Evolutionary conservation across 192 early-diverging fungal species (phyloP).

Genomic region (Backusella liffmaniae): DNA sequence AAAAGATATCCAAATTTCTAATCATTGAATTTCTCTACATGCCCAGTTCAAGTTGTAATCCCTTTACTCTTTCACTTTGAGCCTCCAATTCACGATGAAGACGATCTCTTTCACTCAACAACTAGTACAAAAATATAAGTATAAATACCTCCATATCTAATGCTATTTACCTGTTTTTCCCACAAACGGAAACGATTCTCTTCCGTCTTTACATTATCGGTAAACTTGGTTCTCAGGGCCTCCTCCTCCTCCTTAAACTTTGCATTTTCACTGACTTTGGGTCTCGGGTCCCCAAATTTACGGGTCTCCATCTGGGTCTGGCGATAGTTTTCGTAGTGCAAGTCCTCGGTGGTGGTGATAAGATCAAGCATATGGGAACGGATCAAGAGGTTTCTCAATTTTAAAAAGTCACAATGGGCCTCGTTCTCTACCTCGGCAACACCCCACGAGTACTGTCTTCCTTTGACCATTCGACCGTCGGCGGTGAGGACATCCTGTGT

Average conservation of each 20-base stretch:
- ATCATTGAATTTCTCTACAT: neutral
- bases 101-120: slow-evolving; percentile 90
- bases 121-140: slow-evolving; percentile 15
- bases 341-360: slow-evolving; percentile 89
- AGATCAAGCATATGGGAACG: slow-evolving; percentile 97
- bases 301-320: slow-evolving; percentile 83
- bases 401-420: slow-evolving; percentile 96
- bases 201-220: slow-evolving; percentile 95
- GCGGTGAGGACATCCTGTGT: slow-evolving; percentile 79
- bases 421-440: slow-evolving; percentile 99
- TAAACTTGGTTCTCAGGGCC: slow-evolving; percentile 90
- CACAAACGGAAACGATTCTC: slow-evolving; percentile 97
- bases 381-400: slow-evolving; percentile 94
- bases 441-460: slow-evolving; percentile 97
- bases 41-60: slow-evolving; percentile 77
- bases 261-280: slow-evolving; percentile 74
- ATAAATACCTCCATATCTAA: neutral
- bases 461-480: slow-evolving; percentile 90
- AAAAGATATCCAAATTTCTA: neutral
- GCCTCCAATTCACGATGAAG: slow-evolving; percentile 97
- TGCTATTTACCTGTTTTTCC: slow-evolving; percentile 73
- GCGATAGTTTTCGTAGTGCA: slow-evolving; percentile 94
- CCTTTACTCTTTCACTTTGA: slow-evolving; percentile 88
- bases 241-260: slow-evolving; percentile 99
- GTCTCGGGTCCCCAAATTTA: slow-evolving; percentile 78